Base-by-base conservation (phyloP, 2,329 filamentous ascomycete species). In the Phialemonium atrogriseum region DNA sequence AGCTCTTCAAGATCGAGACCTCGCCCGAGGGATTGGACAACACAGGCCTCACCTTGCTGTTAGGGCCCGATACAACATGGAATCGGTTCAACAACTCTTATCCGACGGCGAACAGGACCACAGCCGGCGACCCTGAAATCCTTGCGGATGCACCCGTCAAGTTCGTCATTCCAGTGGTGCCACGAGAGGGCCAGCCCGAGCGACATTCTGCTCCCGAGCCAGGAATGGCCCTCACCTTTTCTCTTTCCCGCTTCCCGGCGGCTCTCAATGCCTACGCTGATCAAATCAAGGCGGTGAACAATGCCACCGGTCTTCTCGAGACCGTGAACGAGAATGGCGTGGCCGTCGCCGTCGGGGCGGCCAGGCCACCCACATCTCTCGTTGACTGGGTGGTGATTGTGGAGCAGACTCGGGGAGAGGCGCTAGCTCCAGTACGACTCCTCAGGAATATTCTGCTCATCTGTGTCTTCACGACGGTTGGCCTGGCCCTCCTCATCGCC, bases 381-480 rank as follows among this genome's bases (percentile, higher is more conserved):
- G 84, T 84, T 7, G 74, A 89, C 47, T 95, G 88, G 88, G 77
- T 84, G 5, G 60, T 95, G 4, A 46, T 94, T 3, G 73, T 94
- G 1, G 88, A 94, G 50, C 80, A 91, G 54, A 65, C 74, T 3
- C 75, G 76, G 40, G 52, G 54, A 13, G 87, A 94, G 55, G 84
- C 87, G 1, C 86, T 82, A 58, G 64, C 66, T 6, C 83, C 87
- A 0, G 87, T 94, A 35, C 59, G 66, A 18, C 77, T 75, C 12
- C 64, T 94, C n/a, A 76, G 84, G 13, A 78, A 81, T 28, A 84
- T 94, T 31, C 70, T 95, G 2, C 58, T 94, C 2, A 84, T 76
- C 5, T 94, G 85, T 38, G 82, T 93, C 0, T 93, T 94, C 51
- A 84, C 82, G 1, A 89, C 86, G 0, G 70, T 79, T 10, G 87